Evolutionary conservation across 495 filamentous ascomycete genomes (phyloP), one percentile per base, ranked within the genome.

Genomic region (Collariella sp.): DNA sequence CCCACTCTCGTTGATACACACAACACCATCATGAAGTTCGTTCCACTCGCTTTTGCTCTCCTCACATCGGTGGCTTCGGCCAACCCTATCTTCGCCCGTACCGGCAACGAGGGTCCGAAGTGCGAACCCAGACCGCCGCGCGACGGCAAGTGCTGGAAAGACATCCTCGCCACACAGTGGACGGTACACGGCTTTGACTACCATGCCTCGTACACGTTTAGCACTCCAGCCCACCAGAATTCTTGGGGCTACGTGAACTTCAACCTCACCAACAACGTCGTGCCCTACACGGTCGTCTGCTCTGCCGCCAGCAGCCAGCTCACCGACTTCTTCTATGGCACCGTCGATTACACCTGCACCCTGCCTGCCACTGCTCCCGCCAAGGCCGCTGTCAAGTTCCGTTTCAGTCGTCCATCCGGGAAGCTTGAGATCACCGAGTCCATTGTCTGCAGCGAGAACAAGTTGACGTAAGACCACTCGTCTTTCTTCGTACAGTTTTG

Each of bases 321-420:
- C 9, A 24, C 33, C 3, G 67, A 72, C 42, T 76, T 76, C 45
- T 76, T 73, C 54, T 73, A 70, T 56, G 71, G 72, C 29, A 68
- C 60, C 31, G 24, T 68, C 19, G 42, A 54, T 4, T 74, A 72
- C 58, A 52, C 51, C 5, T 76, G 72, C 66, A 48, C 26, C 1
- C 40, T 60, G 20, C 38, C 47, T 7, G 59, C 50, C 13, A 36
- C 34, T 19, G 54, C 48, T 1, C 54, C 54, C 15, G 44, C 42
- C 0, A 48, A 54, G 7, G 45, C 61, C 7, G 43, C 47, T 9
- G 42, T 60, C 41, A 58, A 60, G 5, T 75, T 74, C 57, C 61
- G 57, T 40, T 76, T 65, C 48, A 71, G 53, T 53, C 54, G 64
- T 15, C 62, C 63, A 18, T 56, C 62, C 5, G 64, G 66, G 1